These are phyloP conservation scores for Cicer bijugum DNA, from an alignment of 306 rosid species.

Conservation along the genomic window DNA sequence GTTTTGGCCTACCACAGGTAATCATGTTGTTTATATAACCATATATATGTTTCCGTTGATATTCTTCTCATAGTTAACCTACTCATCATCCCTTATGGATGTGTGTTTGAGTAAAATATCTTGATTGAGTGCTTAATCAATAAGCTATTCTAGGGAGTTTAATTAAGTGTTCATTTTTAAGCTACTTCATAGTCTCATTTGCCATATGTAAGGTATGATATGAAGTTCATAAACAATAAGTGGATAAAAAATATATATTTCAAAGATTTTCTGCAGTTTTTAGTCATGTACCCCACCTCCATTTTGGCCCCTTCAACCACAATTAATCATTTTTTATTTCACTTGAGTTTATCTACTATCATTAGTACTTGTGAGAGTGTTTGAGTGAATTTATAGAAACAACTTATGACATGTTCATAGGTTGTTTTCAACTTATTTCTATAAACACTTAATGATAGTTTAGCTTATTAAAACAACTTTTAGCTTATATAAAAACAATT, in stretches of 20 bases:
- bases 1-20: slow-evolving; percentile 98
- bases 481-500: no score
- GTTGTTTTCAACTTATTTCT: no score
- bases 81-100: neutral
- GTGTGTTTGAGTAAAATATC: neutral
- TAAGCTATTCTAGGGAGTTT: neutral
- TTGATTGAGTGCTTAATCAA: neutral
- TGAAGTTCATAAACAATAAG: neutral
- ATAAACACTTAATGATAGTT: no score
- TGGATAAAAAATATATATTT: no score
- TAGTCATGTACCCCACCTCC: neutral
- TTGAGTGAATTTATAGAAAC: no score
- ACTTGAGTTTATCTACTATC: no score
- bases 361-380: no score
- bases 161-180: neutral
- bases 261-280: neutral
- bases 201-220: slow-evolving; percentile 3
- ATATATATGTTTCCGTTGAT: slow-evolving; percentile 15
- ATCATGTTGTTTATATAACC: slow-evolving; percentile 1
- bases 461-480: no score
- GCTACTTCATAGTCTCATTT: neutral
- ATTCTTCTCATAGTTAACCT: slow-evolving; percentile 13
- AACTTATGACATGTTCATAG: no score
- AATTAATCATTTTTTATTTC: neutral
- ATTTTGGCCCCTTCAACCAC: neutral